These are phyloP conservation scores for Didymella segeticola DNA, from an alignment of 2,329 filamentous ascomycete species.

Conservation along the genomic window DNA sequence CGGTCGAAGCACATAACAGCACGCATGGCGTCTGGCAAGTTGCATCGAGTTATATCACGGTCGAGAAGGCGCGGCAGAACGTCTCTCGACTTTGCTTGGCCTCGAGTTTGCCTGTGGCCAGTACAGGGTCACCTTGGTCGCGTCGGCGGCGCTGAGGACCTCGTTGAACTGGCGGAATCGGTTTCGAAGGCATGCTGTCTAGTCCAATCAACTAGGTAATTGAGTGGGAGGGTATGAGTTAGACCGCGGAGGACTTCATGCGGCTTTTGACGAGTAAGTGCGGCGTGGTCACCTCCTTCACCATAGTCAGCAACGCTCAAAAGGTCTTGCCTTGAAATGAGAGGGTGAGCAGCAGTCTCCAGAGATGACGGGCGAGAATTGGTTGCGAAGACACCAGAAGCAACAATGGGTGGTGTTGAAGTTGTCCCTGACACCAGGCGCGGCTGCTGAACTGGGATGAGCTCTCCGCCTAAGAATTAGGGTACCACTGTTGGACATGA, in stretches of 20 bases:
- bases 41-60: neutral
- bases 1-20: neutral
- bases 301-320: neutral
- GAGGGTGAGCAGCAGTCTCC: neutral
- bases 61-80: neutral
- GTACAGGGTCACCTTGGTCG: no score
- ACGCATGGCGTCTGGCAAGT: neutral
- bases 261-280: neutral
- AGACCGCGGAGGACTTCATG: neutral
- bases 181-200: neutral
- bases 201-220: neutral
- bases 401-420: neutral
- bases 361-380: neutral
- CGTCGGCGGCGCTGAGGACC: no score
- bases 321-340: neutral
- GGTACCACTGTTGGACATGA: conserved; percentile 27
- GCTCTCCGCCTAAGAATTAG: conserved; percentile 28
- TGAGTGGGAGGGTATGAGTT: neutral
- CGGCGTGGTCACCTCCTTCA: neutral
- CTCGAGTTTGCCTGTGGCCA: neutral
- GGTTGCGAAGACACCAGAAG: neutral
- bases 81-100: neutral
- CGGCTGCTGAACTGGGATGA: conserved; percentile 26
- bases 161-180: neutral
- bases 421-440: conserved; percentile 12